A percentile compares a stretch with the other conserved stretches of the same genome.
Conservation (phyloP, 352 stramenopile genomes). For the Aphanomyces stellatus region DNA sequence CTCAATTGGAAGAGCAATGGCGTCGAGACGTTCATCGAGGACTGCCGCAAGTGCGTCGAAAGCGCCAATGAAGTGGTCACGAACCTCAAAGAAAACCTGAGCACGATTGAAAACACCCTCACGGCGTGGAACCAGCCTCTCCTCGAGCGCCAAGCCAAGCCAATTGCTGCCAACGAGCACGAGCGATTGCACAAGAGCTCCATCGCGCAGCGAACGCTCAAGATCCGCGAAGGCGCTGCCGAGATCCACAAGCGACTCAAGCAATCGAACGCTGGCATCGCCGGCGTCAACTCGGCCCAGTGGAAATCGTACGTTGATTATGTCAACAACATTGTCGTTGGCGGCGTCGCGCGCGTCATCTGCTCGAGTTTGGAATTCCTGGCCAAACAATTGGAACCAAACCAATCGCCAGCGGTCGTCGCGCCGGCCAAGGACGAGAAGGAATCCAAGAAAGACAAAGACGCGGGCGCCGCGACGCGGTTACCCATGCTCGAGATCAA, state of each 20-base stretch:
- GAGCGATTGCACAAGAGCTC: conserved; percentile 92
- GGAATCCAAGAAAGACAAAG: conserved; percentile 32
- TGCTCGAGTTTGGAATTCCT: conserved; percentile 87
- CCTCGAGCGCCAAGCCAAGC: conserved; percentile 93
- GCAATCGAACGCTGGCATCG: conserved; percentile 93
- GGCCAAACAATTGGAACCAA: conserved; percentile 90
- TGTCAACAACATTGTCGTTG: conserved; percentile 96
- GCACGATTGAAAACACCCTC: conserved; percentile 91
- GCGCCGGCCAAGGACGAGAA: conserved; percentile 25
- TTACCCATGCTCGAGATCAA: conserved; percentile 97
- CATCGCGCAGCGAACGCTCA: conserved; percentile 87
- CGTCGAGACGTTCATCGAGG: conserved; percentile 91
- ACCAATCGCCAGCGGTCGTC: conserved; percentile 44
- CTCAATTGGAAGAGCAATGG: conserved; percentile 95
- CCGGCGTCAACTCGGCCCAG: conserved; percentile 90
- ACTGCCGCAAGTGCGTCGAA: conserved; percentile 78
- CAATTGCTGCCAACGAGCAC: conserved; percentile 93
- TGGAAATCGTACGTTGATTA: conserved; percentile 98
- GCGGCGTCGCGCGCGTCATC: conserved; percentile 85
- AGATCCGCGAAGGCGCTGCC: conserved; percentile 92
- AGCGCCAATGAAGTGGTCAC: conserved; percentile 91
- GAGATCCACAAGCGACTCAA: conserved; percentile 95
- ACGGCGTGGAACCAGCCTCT: conserved; percentile 89
- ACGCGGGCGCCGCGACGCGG: conserved; percentile 29
- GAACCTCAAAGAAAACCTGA: conserved; percentile 96